phyloP scores from a whole-genome alignment of 2,329 filamentous ascomycete species.

The Cladophialophora carrionii region DNA sequence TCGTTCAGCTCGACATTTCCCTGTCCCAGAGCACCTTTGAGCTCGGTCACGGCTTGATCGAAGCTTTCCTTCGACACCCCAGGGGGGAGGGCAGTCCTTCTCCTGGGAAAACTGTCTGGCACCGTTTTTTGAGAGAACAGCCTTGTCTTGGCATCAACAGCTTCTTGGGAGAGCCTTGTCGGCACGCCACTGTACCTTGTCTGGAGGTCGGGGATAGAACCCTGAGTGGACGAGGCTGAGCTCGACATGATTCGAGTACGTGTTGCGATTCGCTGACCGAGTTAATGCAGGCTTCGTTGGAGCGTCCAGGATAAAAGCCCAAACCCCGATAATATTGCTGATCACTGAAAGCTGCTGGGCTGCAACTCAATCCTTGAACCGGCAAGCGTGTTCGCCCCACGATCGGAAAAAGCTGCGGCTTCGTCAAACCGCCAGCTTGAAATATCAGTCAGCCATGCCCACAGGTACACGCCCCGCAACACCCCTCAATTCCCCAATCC shows the following conservation, averaged over 20 bases:
- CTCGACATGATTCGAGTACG: slow-evolving; percentile 15
- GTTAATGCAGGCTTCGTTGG: background rate
- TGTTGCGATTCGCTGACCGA: background rate
- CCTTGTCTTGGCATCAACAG: slow-evolving; percentile 31
- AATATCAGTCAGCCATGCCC: background rate
- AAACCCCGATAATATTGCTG: background rate
- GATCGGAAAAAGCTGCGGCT: slow-evolving; percentile 1
- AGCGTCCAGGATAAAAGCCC: background rate
- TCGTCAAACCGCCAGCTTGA: background rate
- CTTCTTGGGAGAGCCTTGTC: slow-evolving; percentile 29
- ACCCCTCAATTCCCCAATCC: slow-evolving; percentile 18
- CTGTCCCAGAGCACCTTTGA: slow-evolving; percentile 29
- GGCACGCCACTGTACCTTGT: slow-evolving; percentile 31
- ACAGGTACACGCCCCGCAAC: background rate
- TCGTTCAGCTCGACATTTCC: slow-evolving; percentile 37
- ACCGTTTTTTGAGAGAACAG: slow-evolving; percentile 36
- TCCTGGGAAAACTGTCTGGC: slow-evolving; percentile 28
- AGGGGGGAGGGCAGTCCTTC: slow-evolving; percentile 32
- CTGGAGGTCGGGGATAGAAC: slow-evolving; percentile 27
- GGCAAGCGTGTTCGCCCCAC: slow-evolving; percentile 14
- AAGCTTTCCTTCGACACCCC: slow-evolving; percentile 29
- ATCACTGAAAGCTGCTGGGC: background rate
- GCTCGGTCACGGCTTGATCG: slow-evolving; percentile 33
- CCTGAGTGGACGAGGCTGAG: slow-evolving; percentile 15
- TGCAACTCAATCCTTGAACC: slow-evolving; percentile 5